Base-by-base conservation (phyloP, 2,329 filamentous ascomycete genomes). In the Madurella fahalii region DNA sequence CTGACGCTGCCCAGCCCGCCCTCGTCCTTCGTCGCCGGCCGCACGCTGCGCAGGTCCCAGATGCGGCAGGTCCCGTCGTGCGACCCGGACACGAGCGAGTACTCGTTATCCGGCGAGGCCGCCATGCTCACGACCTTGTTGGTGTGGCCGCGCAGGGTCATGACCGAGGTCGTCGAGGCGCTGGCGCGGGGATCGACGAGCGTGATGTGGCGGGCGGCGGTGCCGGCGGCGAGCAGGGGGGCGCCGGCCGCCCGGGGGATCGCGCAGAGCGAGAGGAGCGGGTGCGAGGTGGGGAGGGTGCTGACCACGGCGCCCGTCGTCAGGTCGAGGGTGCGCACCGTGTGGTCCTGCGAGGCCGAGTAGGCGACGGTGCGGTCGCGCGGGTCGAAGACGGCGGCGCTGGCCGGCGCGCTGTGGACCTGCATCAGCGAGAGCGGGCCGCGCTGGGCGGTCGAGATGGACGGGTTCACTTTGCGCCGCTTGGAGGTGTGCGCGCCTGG, bases 41-140 rank as follows among this genome's bases (percentile, higher is more conserved):
- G 77, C 50, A 82, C 83, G 64, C 83, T 86, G 52, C 94, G 80
- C 61, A 97, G 79, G 76, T 99, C 94, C 94, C 94, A 99, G 47
- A 99, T 85, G 49, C 91, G 83, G 66, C 90, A 94, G 1, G 90
- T 96, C 34, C 93, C 91, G 70, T 99, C 94, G 71, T 95, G 89
- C 44, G 87, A 89, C n/a, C 84, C 93, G 32, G 88, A 94, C 0
- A 93, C 89, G 9, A 99, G 79, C n/a, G 87, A 84, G 73, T 92
- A 90, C 58, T 86, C 83, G 66, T 86, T 92, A 40, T 83, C 80
- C 7, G 81, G 84, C 40, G 74, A 76, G 9, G 75, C 68, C 15
- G 70, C 69, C 32, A 85, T 64, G 8, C 74, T 74, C 1, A 77
- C 74, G 16, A 86, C 77, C 74, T 82, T 82, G 74, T 96, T 96